Evolutionary conservation across 192 early-diverging fungal species (phyloP).

Genomic region (Funneliformis geosporum): DNA sequence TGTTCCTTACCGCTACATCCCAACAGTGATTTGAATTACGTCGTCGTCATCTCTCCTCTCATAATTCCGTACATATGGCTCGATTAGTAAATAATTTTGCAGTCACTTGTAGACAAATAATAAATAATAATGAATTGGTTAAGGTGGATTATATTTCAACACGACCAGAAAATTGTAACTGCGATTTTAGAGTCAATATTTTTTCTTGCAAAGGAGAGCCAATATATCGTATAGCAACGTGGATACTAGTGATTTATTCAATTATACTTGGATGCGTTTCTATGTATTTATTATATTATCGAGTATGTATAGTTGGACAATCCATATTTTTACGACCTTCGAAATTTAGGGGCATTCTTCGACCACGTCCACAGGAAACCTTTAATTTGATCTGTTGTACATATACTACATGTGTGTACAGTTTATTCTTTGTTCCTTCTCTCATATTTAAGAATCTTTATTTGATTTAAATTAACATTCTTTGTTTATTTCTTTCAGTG

Average conservation of each 20-base stretch:
- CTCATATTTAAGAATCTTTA: background rate
- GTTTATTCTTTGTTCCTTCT: background rate
- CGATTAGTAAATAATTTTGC: background rate
- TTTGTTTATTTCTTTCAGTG: background rate
- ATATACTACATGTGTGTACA: background rate
- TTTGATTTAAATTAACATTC: background rate
- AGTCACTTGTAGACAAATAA: background rate
- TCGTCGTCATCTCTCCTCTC: background rate
- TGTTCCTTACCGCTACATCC: too few relatives aligned
- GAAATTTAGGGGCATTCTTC: slow-evolving; percentile 8
- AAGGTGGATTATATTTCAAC: background rate
- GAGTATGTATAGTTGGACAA: background rate
- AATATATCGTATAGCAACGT: background rate
- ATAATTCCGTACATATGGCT: background rate
- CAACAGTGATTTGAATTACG: background rate
- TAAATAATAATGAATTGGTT: background rate
- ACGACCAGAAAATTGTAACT: background rate
- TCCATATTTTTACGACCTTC: background rate
- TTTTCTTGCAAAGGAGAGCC: slow-evolving; percentile 1
- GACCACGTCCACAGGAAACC: slow-evolving; percentile 19
- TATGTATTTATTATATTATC: slow-evolving; percentile 10
- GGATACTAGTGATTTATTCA: background rate
- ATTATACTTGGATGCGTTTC: background rate
- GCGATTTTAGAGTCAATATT: slow-evolving; percentile 25
- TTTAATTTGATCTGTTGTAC: background rate